These are phyloP conservation scores for Rugosomyces carneus DNA, from an alignment of 1,284 basidiomycete species.

Conservation along the genomic window DNA sequence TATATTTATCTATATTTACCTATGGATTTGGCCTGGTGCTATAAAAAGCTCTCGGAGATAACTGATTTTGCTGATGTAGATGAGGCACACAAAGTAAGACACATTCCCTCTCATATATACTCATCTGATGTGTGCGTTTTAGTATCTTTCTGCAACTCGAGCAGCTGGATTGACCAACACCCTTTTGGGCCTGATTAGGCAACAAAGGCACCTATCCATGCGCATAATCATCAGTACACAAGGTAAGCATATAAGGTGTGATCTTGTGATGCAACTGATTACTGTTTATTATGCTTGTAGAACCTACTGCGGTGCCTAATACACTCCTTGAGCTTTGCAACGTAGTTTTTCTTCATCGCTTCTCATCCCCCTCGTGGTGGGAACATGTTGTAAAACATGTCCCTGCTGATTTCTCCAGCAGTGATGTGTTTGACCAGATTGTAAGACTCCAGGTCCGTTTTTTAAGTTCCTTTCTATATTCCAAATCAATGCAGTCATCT, in stretches of 20 bases:
- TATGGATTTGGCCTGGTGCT: too few species aligned
- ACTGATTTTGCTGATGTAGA: conserved; percentile 71
- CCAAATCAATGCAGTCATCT: not conserved
- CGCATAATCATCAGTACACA: conserved; percentile 69
- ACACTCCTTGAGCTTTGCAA: conserved; percentile 64
- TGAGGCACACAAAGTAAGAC: conserved; percentile 64
- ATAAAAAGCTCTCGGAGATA: too few species aligned
- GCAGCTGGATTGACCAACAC: conserved; percentile 51
- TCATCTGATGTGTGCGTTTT: conserved; percentile 2
- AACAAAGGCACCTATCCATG: conserved; percentile 69
- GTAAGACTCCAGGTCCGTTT: conserved; percentile 51
- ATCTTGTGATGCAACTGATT: conserved; percentile 2
- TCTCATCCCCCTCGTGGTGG: conserved; percentile 72
- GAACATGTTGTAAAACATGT: conserved; percentile 62
- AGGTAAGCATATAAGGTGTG: conserved; percentile 32
- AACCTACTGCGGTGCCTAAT: conserved; percentile 66
- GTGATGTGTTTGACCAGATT: conserved; percentile 59
- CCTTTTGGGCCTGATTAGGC: conserved; percentile 53
- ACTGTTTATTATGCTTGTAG: conserved; percentile 27
- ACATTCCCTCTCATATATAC: conserved; percentile 17
- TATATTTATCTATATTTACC: too few species aligned
- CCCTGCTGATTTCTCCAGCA: conserved; percentile 49
- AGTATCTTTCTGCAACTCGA: conserved; percentile 55
- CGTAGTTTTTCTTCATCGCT: conserved; percentile 59
- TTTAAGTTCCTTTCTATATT: not conserved